Evolutionary conservation across 305 asterid species (phyloP), one percentile per base, ranked within the genome.

Genomic region (Fraxinus latifolia): DNA sequence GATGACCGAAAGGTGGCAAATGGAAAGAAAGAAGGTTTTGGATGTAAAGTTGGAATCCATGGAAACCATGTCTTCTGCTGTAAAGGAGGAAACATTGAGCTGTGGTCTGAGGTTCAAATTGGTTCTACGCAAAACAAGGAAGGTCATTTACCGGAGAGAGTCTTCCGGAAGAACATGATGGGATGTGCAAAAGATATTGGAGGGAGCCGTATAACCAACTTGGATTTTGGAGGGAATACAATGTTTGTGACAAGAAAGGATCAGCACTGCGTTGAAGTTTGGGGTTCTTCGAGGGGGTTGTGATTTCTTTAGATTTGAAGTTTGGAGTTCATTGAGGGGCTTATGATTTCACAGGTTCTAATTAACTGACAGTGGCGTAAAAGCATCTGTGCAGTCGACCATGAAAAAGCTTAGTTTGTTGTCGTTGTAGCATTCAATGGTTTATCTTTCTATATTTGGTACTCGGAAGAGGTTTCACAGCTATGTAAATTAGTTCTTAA

Each of bases 21-120:
- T 76, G 97, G 97, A 84, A 96, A 90, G 92, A 96, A 90, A 60
- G 98, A 92, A 87, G 99, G 98, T 75, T 27, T 34, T 72, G 98
- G 98, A 1, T 88, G 94, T 80, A 90, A 73, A 36, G 83, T 95
- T 0, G 90, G 88, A 80, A 87, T 94, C 83, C 92, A 92, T 83
- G 99, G 98, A 17, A 91, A 87, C 80, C 97, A 94, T 83, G 90
- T 94, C 0, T 90, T 96, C 19, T 93, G 98, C 39, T 87, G 92
- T 47, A 94, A 89, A 84, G 95, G 93, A 15, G 97, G 95, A 27
- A 84, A 91, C 65, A 55, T 95, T 1, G 95, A 94, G 80, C 81
- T 95, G 1, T 95, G 99, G 99, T 91, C 96, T 0, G 97, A 94
- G 81, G 95, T 95, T 34, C 19, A 88, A 85, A 77, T 90, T 7